Evolutionary conservation across 2,329 filamentous ascomycete genomes (phyloP).

Genomic region (Akanthomyces dipterigenus): DNA sequence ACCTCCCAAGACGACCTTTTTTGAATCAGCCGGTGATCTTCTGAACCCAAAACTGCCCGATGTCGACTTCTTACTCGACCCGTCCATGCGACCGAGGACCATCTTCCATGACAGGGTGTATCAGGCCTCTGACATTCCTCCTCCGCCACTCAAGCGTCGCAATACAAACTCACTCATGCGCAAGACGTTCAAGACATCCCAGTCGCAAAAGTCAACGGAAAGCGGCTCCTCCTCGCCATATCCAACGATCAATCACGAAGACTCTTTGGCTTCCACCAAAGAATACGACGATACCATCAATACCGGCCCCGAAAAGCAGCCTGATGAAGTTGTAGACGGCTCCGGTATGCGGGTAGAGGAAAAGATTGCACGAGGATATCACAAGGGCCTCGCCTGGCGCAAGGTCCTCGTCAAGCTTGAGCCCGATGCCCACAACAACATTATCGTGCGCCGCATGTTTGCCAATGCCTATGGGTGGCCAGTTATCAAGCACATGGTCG

Average conservation of each 20-base stretch:
- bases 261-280: slow-evolving; percentile 35
- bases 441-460: slow-evolving; percentile 93
- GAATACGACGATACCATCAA: slow-evolving; percentile 48
- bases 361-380: slow-evolving; percentile 94
- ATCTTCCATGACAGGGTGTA: slow-evolving; percentile 98
- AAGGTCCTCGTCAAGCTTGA: slow-evolving; percentile 95
- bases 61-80: slow-evolving; percentile 75
- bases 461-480: slow-evolving; percentile 97
- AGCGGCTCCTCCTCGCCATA: slow-evolving; percentile 29
- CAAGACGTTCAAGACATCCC: slow-evolving; percentile 22
- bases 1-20: slow-evolving; percentile 85
- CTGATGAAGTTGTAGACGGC: slow-evolving; percentile 41
- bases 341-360: slow-evolving; percentile 87
- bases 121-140: slow-evolving; percentile 85
- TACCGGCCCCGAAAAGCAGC: slow-evolving; percentile 37
- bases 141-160: slow-evolving; percentile 60
- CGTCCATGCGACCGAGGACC: slow-evolving; percentile 70
- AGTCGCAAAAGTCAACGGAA: slow-evolving; percentile 19
- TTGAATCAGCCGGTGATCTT: slow-evolving; percentile 89
- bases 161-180: slow-evolving; percentile 29
- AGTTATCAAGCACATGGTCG: slow-evolving; percentile 87
- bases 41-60: slow-evolving; percentile 84
- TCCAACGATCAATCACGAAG: slow-evolving; percentile 31
- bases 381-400: slow-evolving; percentile 85
- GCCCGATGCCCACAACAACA: slow-evolving; percentile 97